Evolutionary conservation across 2,329 filamentous ascomycete species (phyloP), one percentile per base, ranked within the genome.

Genomic region (Colletotrichum eleusines): DNA sequence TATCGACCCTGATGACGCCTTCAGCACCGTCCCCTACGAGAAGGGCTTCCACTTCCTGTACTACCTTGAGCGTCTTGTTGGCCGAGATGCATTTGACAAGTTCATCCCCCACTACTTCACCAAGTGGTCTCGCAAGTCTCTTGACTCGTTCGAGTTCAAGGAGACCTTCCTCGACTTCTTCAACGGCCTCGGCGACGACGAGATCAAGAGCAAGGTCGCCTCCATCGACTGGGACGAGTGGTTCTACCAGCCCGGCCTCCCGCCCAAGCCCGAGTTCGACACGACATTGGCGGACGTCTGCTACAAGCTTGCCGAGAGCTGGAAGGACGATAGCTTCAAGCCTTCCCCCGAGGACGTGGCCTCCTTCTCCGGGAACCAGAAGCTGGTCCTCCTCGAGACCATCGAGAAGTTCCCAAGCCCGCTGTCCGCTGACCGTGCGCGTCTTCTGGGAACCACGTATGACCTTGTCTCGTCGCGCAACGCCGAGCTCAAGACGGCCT

Each of bases 71-170:
- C 92, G 91, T 57, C 84, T 97, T 1, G 87, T 98, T 5, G 93
- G 94, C 44, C 92, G 93, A 72, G 87, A 91, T n/a, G 92, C 92
- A 79, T 99, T 96, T 84, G 94, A 98, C 85, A 92, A 90, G 76
- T 99, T 98, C 81, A 98, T 98, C 77, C 94, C 95, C 20, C 91
- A 97, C 80, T 98, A 98, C 84, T 98, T 98, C 80, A 90, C 87
- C 38, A 93, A 88, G 48, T 98, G 92, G 88, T 90, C 92, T 68
- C 89, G 89, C 77, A 95, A 94, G 81, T 97, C 94, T 2, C 87
- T 99, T 9, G 94, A 98, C 81, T 97, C 94, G 2, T 97, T 93
- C 76, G 94, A 98, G 77, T 99, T 99, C 88, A 97, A 95, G 80
- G 86, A 91, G 60, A 97, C 94, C 0, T 91, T 98, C 63, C 80